A percentile compares a stretch with the other conserved stretches of the same genome.
Evolutionary conservation across 768 basidiomycete genomes (phyloP).

Genomic region (Naganishia vishniacii): DNA sequence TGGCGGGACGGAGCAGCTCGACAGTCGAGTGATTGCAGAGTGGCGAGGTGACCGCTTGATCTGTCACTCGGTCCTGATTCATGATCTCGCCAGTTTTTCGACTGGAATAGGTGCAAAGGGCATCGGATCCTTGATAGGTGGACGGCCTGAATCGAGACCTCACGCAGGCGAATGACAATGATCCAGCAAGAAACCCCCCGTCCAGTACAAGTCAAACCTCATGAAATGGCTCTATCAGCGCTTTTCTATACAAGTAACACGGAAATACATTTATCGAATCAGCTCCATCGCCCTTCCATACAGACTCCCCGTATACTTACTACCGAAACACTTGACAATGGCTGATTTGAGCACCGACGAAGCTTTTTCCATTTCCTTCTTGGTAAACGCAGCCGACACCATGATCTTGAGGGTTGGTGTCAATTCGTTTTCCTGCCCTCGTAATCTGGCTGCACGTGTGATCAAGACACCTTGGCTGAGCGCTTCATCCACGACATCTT

Average conservation of each 20-base stretch:
- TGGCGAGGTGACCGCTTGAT: too few relatives aligned
- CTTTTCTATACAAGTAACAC: slow-evolving; percentile 12
- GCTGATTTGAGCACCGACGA: slow-evolving; percentile 66
- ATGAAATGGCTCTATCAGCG: not conserved
- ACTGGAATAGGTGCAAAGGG: too few relatives aligned
- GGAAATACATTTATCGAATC: slow-evolving; percentile 18
- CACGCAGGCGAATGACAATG: too few relatives aligned
- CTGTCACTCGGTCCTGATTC: too few relatives aligned
- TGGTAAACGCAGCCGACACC: slow-evolving; percentile 68
- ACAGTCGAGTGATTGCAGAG: too few relatives aligned
- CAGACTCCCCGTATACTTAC: slow-evolving; percentile 33
- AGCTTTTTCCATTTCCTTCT: slow-evolving; percentile 90
- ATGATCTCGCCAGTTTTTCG: too few relatives aligned
- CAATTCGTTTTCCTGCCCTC: slow-evolving; percentile 77
- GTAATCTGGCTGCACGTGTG: slow-evolving; percentile 73
- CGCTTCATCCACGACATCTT: slow-evolving; percentile 87
- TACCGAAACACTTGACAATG: slow-evolving; percentile 65
- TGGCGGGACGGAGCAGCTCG: too few relatives aligned
- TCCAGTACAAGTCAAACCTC: not conserved
- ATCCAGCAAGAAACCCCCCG: too few relatives aligned
- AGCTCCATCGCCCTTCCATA: slow-evolving; percentile 17
- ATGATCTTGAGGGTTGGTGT: slow-evolving; percentile 81
- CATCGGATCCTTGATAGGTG: too few relatives aligned
- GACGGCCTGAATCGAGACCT: too few relatives aligned
- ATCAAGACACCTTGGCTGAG: slow-evolving; percentile 73